These are phyloP conservation scores for Aureobasidium vineae DNA, from an alignment of 2,329 filamentous ascomycete species.

Conservation along the genomic window DNA sequence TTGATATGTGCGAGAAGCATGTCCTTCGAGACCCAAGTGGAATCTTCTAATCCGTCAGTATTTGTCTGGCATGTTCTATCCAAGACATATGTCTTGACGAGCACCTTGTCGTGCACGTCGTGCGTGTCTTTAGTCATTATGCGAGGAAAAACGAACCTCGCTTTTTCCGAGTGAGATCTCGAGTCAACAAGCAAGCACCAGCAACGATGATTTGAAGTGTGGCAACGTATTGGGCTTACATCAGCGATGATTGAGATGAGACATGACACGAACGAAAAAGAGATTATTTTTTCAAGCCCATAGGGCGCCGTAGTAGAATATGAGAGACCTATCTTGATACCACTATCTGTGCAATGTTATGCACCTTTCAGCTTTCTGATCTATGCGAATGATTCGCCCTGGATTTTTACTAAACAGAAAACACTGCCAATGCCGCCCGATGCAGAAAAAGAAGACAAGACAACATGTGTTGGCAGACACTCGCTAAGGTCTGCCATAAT, in stretches of 20 bases:
- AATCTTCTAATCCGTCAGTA: background rate
- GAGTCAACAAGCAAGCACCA: background rate
- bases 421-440: background rate
- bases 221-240: background rate
- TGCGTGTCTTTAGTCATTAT: background rate
- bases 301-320: background rate
- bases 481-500: background rate
- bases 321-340: constrained; percentile 7
- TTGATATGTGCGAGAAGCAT: too few relatives aligned
- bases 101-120: background rate
- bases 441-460: background rate
- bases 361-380: background rate
- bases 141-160: background rate
- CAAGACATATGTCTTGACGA: constrained; percentile 1
- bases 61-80: background rate
- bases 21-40: background rate
- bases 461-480: background rate
- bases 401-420: background rate
- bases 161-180: background rate
- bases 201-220: background rate
- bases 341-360: background rate
- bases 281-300: background rate
- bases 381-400: background rate
- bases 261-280: background rate
- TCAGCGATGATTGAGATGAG: background rate